phyloP scores from a whole-genome alignment of 768 basidiomycete species.

The Coprinellus aureogranulatus region DNA sequence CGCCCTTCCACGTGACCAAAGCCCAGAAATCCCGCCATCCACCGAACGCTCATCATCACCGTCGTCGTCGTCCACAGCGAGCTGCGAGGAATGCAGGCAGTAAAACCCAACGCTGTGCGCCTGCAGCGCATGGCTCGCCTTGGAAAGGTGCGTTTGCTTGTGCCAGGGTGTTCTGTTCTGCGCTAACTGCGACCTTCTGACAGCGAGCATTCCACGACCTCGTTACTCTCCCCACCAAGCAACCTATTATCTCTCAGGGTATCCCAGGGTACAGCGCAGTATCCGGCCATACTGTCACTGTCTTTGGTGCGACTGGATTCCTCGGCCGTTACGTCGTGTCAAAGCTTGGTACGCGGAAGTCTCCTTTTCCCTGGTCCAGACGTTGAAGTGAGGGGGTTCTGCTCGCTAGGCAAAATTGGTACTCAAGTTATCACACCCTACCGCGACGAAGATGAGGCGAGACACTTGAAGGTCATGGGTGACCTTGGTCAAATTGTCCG shows the following conservation, averaged over 20 bases:
- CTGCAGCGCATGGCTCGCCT: constrained; percentile 49
- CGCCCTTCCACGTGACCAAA: constrained; percentile 30
- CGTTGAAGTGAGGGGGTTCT: constrained; percentile 5
- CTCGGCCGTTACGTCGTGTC: constrained; percentile 91
- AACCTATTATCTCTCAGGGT: constrained; percentile 74
- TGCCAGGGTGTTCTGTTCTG: not conserved
- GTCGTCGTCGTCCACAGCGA: constrained; percentile 15
- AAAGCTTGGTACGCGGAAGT: constrained; percentile 72
- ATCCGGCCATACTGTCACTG: constrained; percentile 89
- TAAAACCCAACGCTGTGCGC: constrained; percentile 48
- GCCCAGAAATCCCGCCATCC: constrained; percentile 36
- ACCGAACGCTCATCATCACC: constrained; percentile 33
- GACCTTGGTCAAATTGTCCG: constrained; percentile 96
- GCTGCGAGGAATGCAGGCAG: constrained; percentile 40
- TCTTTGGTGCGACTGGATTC: constrained; percentile 96
- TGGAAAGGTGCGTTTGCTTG: constrained; percentile 40
- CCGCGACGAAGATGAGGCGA: constrained; percentile 89
- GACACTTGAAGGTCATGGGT: constrained; percentile 88
- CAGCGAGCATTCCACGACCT: constrained; percentile 79
- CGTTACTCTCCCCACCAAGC: constrained; percentile 53
- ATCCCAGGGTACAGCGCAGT: constrained; percentile 83
- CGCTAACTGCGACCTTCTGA: constrained; percentile 8
- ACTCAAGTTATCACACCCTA: constrained; percentile 94
- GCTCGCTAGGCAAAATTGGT: constrained; percentile 73
- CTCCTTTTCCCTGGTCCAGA: constrained; percentile 3